Conservation (phyloP, 2,329 filamentous ascomycete species). For the Ambrosiella cleistominuta region DNA sequence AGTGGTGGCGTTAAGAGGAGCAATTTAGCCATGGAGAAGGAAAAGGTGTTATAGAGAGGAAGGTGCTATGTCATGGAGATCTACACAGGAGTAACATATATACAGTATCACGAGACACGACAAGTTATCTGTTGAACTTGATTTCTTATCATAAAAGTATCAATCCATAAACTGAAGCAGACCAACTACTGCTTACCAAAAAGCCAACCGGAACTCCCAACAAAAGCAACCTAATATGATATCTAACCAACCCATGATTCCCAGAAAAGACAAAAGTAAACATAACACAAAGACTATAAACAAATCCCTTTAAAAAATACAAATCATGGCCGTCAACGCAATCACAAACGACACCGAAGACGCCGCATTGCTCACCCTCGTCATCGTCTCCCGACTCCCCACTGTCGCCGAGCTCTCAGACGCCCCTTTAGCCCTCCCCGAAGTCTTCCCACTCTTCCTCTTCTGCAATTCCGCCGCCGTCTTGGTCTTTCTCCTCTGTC, state of each 20-base stretch:
- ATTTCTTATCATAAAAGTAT: neutral
- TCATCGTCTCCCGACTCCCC: constrained; percentile 2
- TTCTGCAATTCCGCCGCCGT: no score
- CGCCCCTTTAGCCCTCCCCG: neutral
- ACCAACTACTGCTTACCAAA: no score
- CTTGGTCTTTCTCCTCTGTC: no score
- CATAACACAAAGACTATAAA: neutral
- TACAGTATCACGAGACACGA: neutral
- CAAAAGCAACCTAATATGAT: neutral
- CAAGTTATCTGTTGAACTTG: neutral
- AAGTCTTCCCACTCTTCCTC: neutral
- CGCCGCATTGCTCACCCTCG: constrained; percentile 6
- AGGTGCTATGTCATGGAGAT: neutral
- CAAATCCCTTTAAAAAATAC: constrained; percentile 7
- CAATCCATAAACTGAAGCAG: neutral
- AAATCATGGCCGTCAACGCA: constrained; percentile 12
- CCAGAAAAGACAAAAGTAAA: constrained; percentile 2
- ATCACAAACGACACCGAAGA: constrained; percentile 12
- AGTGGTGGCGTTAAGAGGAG: neutral
- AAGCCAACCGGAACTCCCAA: no score
- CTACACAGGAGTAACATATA: neutral
- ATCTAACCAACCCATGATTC: neutral
- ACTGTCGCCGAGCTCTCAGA: neutral
- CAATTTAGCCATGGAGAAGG: constrained; percentile 2
- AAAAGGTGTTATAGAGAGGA: constrained; percentile 5